Evolutionary conservation across 73 alveolate genomes (phyloP).

Genomic region (Paramecium octaurelia): DNA sequence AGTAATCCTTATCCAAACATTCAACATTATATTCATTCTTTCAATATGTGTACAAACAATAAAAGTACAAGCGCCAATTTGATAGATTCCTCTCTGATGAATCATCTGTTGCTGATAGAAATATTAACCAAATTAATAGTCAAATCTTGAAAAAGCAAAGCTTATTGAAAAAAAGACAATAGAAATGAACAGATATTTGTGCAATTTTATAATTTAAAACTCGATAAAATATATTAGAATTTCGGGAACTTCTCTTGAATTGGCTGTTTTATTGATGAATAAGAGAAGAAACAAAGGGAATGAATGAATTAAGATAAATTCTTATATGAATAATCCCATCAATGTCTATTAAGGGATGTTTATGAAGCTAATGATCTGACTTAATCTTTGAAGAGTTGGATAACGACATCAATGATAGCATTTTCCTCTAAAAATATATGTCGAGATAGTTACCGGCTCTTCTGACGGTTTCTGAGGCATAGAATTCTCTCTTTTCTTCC

Average conservation of each 20-base stretch:
- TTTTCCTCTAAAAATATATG: conserved; percentile 32
- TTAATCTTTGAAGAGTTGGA: conserved; percentile 42
- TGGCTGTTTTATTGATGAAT: not conserved
- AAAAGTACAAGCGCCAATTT: not conserved
- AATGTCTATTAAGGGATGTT: conserved; percentile 50
- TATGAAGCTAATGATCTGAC: conserved; percentile 52
- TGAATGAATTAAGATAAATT: conserved; percentile 9
- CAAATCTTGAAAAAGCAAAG: not conserved
- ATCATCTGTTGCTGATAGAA: not conserved
- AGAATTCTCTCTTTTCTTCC: conserved; percentile 53
- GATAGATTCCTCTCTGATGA: not conserved
- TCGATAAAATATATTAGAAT: not conserved
- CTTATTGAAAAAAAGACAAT: not conserved
- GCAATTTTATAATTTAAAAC: not conserved
- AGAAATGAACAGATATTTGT: not conserved
- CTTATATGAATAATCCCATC: conserved; percentile 18
- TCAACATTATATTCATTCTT: not conserved
- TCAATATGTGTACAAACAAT: not conserved
- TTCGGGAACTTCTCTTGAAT: not conserved
- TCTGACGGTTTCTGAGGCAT: conserved; percentile 43
- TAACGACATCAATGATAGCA: conserved; percentile 48
- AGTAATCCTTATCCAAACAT: not conserved
- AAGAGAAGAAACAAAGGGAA: not conserved
- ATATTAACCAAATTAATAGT: not conserved
- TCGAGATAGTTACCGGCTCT: not conserved